These are phyloP conservation scores for Brettanomyces anomalus DNA, from an alignment of 805 yeast species.

Conservation along the genomic window DNA sequence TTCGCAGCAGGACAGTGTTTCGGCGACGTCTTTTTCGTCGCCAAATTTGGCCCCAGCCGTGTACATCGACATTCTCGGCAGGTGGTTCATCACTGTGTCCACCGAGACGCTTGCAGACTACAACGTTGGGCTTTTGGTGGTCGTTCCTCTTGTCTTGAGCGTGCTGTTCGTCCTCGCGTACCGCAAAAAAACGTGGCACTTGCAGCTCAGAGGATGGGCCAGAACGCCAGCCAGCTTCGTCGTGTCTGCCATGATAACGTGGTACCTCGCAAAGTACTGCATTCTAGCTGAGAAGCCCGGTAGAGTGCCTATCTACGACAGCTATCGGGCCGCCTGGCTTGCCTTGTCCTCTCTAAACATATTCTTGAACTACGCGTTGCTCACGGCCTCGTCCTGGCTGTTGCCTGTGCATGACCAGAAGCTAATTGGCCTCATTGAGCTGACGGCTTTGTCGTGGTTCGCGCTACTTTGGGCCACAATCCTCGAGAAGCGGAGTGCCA, in stretches of 20 bases:
- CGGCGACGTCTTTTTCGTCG: too few species aligned
- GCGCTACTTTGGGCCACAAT: constrained; percentile 42
- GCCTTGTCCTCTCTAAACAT: constrained; percentile 39
- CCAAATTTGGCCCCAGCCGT: constrained; percentile 53
- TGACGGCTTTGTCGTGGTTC: constrained; percentile 50
- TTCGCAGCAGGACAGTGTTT: too few species aligned
- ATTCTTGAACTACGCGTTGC: constrained; percentile 44
- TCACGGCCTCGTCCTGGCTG: constrained; percentile 37
- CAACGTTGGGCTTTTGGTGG: constrained; percentile 43
- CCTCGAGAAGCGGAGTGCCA: constrained; percentile 36
- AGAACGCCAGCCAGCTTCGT: constrained; percentile 54
- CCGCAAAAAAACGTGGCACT: constrained; percentile 40
- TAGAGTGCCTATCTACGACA: constrained; percentile 36
- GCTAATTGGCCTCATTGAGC: constrained; percentile 45
- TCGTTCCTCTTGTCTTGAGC: constrained; percentile 45
- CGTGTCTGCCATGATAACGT: constrained; percentile 32
- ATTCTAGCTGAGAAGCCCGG: constrained; percentile 33
- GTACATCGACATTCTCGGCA: constrained; percentile 57
- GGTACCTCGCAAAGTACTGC: constrained; percentile 31
- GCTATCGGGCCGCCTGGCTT: constrained; percentile 40
- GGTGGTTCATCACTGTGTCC: constrained; percentile 45
- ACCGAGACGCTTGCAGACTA: constrained; percentile 37
- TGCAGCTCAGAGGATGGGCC: constrained; percentile 34
- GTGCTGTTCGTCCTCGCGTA: constrained; percentile 38
- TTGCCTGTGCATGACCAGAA: constrained; percentile 52